Base-by-base conservation (phyloP, 2,329 filamentous ascomycete species). In the Capronia americana region DNA sequence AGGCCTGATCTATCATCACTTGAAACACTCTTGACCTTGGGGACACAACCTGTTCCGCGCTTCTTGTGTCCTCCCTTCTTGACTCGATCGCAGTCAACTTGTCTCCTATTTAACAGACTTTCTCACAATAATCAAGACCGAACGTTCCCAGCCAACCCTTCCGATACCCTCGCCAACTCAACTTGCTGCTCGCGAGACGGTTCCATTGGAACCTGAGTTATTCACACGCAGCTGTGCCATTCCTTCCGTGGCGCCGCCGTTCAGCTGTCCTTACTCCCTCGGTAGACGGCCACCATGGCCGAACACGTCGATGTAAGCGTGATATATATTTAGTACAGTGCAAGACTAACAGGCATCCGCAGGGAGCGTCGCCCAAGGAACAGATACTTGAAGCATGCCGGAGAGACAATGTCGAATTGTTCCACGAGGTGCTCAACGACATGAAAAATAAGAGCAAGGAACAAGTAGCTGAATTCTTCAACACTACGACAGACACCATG, bases 351-450 rank as follows among this genome's bases (percentile, higher is more conserved):
- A 20, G 30, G 17, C 38, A 38, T 41, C 62, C 12, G 51, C 74
- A 96, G 90, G 95, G 94, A 77, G 94, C 94, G 73, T 92, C 92
- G 67, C 87, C 89, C 55, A 86, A 89, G 78, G 94, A 98, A 82
- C 87, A 92, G 75, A 87, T 98, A 73, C 88, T 98, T 80, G 94
- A 96, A 83, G 92, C 95, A 74, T 96, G 92, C 81, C 92, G 94
- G 68, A 88, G 93, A 75, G 94, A 98, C 85, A 97, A 98, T 81
- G 89, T 89, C 72, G 90, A 94, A 61, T 88, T 98, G 67, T 87
- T 98, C 64, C 81, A 86, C 73, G 90, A 95, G 74, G 86, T 93
- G 64, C 84, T 97, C 72, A 80, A 85, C 50, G 81, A 82, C 71
- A 81, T 87, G 75, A 86, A 86, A 71, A 80, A 81, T 65, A 87